Conservation (phyloP, 2,329 filamentous ascomycete species). For the Teratosphaeria destructans region DNA sequence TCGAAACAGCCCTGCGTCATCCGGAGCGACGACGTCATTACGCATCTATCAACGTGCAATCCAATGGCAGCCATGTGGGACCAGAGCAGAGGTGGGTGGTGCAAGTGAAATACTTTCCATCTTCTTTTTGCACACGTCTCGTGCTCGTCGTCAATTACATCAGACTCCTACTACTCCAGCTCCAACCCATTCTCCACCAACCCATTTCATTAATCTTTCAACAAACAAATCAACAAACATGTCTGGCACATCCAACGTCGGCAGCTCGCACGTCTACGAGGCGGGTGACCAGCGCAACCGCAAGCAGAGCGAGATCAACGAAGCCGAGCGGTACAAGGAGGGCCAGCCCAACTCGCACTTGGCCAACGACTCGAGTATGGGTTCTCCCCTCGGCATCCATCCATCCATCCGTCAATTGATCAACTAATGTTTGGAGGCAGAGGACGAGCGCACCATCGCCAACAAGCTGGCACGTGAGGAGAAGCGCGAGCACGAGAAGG, state of each 20-base stretch:
- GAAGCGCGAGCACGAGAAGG: slow-evolving; percentile 37
- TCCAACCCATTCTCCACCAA: background rate
- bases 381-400: too few relatives aligned
- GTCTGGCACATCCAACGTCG: slow-evolving; percentile 55
- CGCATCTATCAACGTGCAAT: background rate
- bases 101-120: background rate
- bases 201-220: background rate
- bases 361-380: slow-evolving; percentile 60
- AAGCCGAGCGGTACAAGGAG: slow-evolving; percentile 57
- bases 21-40: background rate
- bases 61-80: background rate
- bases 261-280: slow-evolving; percentile 57
- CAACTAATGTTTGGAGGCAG: slow-evolving; percentile 25
- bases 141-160: background rate
- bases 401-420: background rate
- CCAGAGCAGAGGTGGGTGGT: background rate
- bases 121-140: background rate
- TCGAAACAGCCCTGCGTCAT: background rate
- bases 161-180: background rate
- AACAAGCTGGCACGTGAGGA: slow-evolving; percentile 59
- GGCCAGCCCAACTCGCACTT: slow-evolving; percentile 60
- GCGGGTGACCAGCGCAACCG: slow-evolving; percentile 53
- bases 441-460: slow-evolving; percentile 61
- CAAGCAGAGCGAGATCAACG: slow-evolving; percentile 14
- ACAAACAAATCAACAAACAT: slow-evolving; percentile 24